Percentiles rank a stretch among this genome's conserved stretches.
Evolutionary conservation across 345 rosid genomes (phyloP).

Genomic region (Boechera stricta): DNA sequence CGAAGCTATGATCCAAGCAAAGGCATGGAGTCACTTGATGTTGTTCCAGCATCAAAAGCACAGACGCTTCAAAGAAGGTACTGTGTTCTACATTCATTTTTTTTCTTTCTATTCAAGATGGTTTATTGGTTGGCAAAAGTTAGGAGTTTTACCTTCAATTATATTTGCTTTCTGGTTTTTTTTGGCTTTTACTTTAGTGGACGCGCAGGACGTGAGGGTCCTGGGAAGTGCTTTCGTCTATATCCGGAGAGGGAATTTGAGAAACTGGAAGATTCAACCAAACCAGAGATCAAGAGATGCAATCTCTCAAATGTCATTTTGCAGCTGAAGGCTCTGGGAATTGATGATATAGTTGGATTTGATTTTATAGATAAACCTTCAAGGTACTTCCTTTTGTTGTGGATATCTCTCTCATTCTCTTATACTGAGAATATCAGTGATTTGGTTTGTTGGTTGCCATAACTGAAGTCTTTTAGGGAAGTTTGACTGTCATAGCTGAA

Average conservation of each 20-base stretch:
- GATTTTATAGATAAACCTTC: conserved; percentile 92
- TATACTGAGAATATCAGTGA: not conserved
- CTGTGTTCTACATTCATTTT: conserved; percentile 12
- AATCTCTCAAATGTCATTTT: conserved; percentile 90
- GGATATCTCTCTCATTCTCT: conserved; percentile 8
- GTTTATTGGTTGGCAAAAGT: conserved; percentile 31
- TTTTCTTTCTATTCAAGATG: not conserved
- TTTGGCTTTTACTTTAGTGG: conserved; percentile 63
- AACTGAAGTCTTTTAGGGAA: not conserved
- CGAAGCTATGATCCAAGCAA: conserved; percentile 79
- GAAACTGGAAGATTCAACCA: conserved; percentile 87
- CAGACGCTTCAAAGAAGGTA: conserved; percentile 95
- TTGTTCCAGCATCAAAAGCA: conserved; percentile 86
- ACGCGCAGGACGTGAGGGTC: conserved; percentile 96
- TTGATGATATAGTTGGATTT: conserved; percentile 90
- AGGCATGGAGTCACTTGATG: conserved; percentile 83
- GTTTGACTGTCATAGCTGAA: conserved; percentile 25
- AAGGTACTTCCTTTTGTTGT: conserved; percentile 53
- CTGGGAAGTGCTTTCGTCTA: conserved; percentile 94
- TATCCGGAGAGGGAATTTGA: conserved; percentile 88
- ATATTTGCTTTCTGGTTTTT: not conserved
- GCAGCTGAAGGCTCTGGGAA: conserved; percentile 89
- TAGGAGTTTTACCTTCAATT: not conserved
- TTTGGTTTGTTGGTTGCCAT: not conserved
- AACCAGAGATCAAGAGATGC: conserved; percentile 92